phyloP scores from a whole-genome alignment of 257 asterid species.

The Haberlea rhodopensis region DNA sequence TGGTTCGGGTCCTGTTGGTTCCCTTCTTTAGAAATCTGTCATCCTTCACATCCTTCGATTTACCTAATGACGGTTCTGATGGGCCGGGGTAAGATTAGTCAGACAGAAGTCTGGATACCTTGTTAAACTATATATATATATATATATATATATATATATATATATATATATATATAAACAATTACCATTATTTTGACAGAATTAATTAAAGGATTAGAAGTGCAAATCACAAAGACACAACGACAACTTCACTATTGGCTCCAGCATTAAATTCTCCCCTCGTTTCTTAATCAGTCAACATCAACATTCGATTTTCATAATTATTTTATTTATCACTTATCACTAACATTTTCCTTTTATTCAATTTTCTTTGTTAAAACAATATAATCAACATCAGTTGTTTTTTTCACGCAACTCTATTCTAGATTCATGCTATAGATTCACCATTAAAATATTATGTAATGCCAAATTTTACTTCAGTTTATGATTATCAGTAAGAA shows the following conservation, averaged over 20 bases:
- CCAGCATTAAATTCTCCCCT: conserved; percentile 28
- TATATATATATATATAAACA: no score
- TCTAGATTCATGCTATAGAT: conserved; percentile 26
- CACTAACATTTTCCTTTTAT: not conserved
- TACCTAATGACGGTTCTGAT: no score
- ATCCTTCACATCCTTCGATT: no score
- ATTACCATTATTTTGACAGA: no score
- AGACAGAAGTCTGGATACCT: no score
- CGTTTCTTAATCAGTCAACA: conserved; percentile 28
- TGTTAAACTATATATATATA: no score
- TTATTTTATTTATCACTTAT: not conserved
- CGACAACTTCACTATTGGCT: conserved; percentile 9
- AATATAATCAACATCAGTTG: conserved; percentile 19
- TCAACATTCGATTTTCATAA: conserved; percentile 16
- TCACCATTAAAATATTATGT: conserved; percentile 23
- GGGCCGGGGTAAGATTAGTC: no score
- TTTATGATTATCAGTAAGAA: not conserved
- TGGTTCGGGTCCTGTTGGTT: no score
- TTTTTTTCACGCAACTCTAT: conserved; percentile 12
- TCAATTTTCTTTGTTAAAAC: not conserved
- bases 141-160: no score
- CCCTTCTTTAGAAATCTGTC: no score
- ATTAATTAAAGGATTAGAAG: not conserved
- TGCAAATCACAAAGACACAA: not conserved
- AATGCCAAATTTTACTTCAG: conserved; percentile 1